Evolutionary conservation across 768 basidiomycete species (phyloP), one percentile per base, ranked within the genome.

Genomic region (Panaeolus cyanescens): DNA sequence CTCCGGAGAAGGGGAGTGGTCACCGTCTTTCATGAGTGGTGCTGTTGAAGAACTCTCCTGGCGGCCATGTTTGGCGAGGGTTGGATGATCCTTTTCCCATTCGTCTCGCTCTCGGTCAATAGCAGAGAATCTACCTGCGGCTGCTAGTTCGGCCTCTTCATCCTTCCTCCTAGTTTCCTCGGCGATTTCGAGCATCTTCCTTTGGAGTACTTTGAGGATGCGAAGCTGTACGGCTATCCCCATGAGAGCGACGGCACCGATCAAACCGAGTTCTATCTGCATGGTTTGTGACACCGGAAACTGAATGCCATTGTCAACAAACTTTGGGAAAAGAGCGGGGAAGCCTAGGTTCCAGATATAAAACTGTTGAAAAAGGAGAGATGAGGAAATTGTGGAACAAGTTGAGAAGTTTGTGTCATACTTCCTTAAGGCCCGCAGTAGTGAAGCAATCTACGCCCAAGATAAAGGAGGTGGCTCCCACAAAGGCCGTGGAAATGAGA

Each of bases 261-360:
- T 85, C 66, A 97, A 84, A 30, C 95, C 96, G 31, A 98, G 83
- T 70, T 97, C 96, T 61, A 98, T 95, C 71, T 92, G 83, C 93
- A 96, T 96, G 7, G 88, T 88, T 70, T 95, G 94, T 4, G 91
- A 84, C 56, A 96, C 86, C 31, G 95, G 93, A 70, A 92, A 96
- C 55, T 83, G 76, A 60, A 92, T 91, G 62, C 83, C 79, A 67
- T 87, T 83, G 56, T 78, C 74, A 20, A 81, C 76, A 66, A 88
- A 95, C 67, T 91, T 92, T 9, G 91, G 87, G 74, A 95, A 98
- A 30, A 98, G 75, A 4, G 77, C 68, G 2, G 78, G 81, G 77
- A 95, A 97, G 37, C 96, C 96, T 56, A 99, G 79, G 72, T 97
- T 99, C 88, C 92, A 97, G 55, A 97, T 80, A 75, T 97, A 98